These are phyloP conservation scores for Begonia loranthoides DNA, from an alignment of 306 rosid genomes.

Conservation along the genomic window DNA sequence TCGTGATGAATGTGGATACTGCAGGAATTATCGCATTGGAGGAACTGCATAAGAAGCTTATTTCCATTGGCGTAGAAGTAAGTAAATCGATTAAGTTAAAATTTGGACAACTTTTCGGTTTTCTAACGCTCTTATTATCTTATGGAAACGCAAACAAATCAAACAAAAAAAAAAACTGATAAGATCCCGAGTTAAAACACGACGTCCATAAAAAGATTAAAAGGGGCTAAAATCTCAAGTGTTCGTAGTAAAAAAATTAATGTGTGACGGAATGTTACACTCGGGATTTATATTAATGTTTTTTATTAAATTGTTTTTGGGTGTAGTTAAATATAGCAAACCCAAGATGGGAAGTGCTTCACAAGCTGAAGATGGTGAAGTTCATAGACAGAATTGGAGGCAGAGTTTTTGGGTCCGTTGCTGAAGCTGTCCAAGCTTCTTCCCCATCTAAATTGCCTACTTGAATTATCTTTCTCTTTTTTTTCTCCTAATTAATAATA, in stretches of 20 bases:
- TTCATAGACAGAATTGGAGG: conserved; percentile 66
- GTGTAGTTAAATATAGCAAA: conserved; percentile 64
- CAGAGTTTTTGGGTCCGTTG: conserved; percentile 49
- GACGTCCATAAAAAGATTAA: no score
- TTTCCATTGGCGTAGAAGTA: conserved; percentile 39
- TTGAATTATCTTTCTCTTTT: no score
- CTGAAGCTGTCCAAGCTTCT: conserved; percentile 69
- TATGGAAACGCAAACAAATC: no score
- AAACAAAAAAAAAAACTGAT: no score
- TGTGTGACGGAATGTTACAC: no score
- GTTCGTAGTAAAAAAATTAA: no score
- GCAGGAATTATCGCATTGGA: conserved; percentile 63
- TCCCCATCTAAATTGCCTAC: conserved; percentile 18
- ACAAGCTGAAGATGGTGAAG: conserved; percentile 57
- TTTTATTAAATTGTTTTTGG: not conserved
- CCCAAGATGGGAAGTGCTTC: conserved; percentile 72
- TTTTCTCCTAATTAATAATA: no score
- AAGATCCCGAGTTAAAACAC: no score
- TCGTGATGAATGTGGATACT: conserved; percentile 61
- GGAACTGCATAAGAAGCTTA: conserved; percentile 57
- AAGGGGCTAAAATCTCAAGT: no score
- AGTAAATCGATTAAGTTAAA: not conserved
- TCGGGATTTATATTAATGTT: not conserved
- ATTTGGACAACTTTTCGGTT: not conserved
- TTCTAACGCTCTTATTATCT: no score